Percentiles rank a stretch among this genome's conserved stretches.
Evolutionary conservation across 306 rosid genomes (phyloP).

Genomic region (Benincasa hispida): DNA sequence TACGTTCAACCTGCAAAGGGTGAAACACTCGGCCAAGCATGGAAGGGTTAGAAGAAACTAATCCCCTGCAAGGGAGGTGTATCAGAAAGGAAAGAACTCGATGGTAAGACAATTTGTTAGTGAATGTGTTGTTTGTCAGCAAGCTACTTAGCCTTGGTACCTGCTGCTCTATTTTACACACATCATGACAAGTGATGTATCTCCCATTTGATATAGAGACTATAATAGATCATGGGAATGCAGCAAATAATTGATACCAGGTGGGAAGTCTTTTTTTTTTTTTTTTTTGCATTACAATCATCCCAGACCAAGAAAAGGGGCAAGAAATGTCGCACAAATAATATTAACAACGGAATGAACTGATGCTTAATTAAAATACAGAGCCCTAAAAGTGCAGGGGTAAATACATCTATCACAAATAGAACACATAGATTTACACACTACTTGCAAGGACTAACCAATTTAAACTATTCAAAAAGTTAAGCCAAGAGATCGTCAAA

Average conservation of each 20-base stretch:
- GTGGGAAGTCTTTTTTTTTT: neutral
- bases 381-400: neutral
- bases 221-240: neutral
- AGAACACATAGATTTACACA: neutral
- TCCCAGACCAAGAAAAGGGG: neutral
- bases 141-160: neutral
- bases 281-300: neutral
- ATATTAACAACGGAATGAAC: neutral
- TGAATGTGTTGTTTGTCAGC: neutral
- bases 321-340: neutral
- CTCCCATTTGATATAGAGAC: neutral
- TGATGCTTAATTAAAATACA: neutral
- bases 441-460: neutral
- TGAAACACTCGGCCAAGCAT: slow-evolving; percentile 6
- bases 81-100: neutral
- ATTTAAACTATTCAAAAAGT: neutral
- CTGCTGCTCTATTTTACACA: neutral
- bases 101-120: neutral
- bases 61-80: neutral
- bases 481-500: neutral
- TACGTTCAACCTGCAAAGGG: slow-evolving; percentile 73
- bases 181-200: neutral
- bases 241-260: neutral
- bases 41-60: slow-evolving; percentile 2
- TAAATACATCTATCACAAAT: neutral